Conservation (phyloP, 1,284 basidiomycete genomes). For the Schizophyllum amplum region DNA sequence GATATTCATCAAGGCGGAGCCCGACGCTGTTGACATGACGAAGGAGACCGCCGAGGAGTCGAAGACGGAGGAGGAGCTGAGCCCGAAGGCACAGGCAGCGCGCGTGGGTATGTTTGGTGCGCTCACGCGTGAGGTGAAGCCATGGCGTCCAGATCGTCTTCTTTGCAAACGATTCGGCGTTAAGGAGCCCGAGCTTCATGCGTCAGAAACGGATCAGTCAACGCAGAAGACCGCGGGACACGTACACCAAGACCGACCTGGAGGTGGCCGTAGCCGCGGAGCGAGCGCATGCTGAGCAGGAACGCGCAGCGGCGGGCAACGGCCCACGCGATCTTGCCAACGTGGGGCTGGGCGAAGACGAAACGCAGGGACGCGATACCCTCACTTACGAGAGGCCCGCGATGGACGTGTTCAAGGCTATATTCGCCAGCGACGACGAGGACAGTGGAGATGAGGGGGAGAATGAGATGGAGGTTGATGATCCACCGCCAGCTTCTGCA, state of each 20-base stretch:
- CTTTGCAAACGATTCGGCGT: slow-evolving; percentile 95
- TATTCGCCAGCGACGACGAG: slow-evolving; percentile 87
- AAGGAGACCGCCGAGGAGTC: slow-evolving; percentile 38
- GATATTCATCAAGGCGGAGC: slow-evolving; percentile 22
- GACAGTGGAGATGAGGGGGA: slow-evolving; percentile 61
- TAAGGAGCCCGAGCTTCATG: slow-evolving; percentile 57
- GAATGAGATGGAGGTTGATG: slow-evolving; percentile 9
- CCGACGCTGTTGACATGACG: slow-evolving; percentile 22
- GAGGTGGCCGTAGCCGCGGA: slow-evolving; percentile 14
- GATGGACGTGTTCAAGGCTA: slow-evolving; percentile 93
- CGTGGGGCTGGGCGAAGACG: slow-evolving; percentile 84
- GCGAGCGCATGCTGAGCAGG: slow-evolving; percentile 13
- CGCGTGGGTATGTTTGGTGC: slow-evolving; percentile 81
- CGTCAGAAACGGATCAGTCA: background rate
- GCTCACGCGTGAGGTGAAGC: slow-evolving; percentile 66
- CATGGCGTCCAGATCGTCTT: slow-evolving; percentile 76
- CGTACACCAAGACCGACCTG: slow-evolving; percentile 5
- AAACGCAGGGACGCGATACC: slow-evolving; percentile 78
- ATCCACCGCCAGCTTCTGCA: slow-evolving; percentile 5
- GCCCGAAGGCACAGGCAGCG: slow-evolving; percentile 76
- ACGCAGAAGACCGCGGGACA: slow-evolving; percentile 26
- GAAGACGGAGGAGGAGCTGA: slow-evolving; percentile 45
- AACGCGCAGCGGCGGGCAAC: slow-evolving; percentile 10
- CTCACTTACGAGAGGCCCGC: slow-evolving; percentile 81
- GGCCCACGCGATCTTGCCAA: slow-evolving; percentile 57